A percentile compares a stretch with the other conserved stretches of the same genome.
phyloP scores from a whole-genome alignment of 805 yeast genomes.

The Torulaspora quercuum region DNA sequence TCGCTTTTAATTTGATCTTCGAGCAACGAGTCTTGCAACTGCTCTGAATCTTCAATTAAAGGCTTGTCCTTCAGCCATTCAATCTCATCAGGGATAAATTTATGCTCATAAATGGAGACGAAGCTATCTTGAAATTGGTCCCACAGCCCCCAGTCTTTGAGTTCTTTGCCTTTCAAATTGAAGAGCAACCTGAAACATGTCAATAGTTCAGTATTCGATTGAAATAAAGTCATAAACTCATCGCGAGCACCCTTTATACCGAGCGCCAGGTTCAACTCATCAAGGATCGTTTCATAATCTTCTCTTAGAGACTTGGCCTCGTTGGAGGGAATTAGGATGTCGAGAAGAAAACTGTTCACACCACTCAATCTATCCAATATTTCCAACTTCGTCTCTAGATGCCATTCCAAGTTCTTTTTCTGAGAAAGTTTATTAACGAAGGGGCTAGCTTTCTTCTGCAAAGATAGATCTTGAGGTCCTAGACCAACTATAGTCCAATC shows the following conservation, averaged over 20 bases:
- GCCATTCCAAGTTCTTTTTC: constrained; percentile 31
- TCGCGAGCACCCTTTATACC: constrained; percentile 25
- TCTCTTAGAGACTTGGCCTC: constrained; percentile 14
- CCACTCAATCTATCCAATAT: constrained; percentile 26
- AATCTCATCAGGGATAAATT: constrained; percentile 21
- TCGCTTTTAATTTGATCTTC: background rate
- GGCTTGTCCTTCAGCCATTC: constrained; percentile 18
- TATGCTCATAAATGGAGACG: constrained; percentile 21
- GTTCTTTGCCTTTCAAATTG: constrained; percentile 23
- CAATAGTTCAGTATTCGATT: constrained; percentile 28
- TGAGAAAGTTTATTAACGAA: constrained; percentile 30
- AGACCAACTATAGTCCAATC: constrained; percentile 35
- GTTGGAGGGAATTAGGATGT: constrained; percentile 8
- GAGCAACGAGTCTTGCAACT: background rate
- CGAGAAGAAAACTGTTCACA: constrained; percentile 25
- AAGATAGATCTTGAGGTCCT: constrained; percentile 34
- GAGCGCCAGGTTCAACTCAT: constrained; percentile 30
- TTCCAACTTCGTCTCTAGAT: constrained; percentile 29
- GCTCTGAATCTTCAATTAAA: background rate
- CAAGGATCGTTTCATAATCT: constrained; percentile 27
- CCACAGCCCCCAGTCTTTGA: constrained; percentile 25
- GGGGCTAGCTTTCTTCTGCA: constrained; percentile 20
- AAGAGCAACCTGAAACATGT: constrained; percentile 28
- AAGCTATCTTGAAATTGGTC: constrained; percentile 26
- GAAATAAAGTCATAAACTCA: constrained; percentile 30